Percentiles rank a stretch among this genome's conserved stretches.
Conservation (phyloP, 257 asterid species). For the Solanum paucissectum region DNA sequence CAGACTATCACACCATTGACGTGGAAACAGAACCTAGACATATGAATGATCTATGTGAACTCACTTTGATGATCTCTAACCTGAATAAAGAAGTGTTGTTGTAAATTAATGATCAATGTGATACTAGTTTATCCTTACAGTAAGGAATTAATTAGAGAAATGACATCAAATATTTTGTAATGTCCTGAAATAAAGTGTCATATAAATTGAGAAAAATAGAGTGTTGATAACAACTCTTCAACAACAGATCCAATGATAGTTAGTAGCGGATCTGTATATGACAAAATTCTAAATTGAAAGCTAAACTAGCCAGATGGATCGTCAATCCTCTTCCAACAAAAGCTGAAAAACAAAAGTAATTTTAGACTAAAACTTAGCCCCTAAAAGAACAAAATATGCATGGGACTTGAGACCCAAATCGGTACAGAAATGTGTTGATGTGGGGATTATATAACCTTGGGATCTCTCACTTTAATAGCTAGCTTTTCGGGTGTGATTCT, state of each 20-base stretch:
- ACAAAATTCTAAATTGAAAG: background rate
- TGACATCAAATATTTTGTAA: background rate
- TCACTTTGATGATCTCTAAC: background rate
- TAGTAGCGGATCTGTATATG: background rate
- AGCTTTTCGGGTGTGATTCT: too few relatives aligned
- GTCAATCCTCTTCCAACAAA: too few relatives aligned
- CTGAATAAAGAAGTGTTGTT: background rate
- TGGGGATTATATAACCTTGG: too few relatives aligned
- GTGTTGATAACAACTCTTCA: background rate
- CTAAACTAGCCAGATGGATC: background rate
- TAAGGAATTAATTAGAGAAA: background rate
- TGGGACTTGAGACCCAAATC: too few relatives aligned
- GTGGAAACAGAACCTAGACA: too few relatives aligned
- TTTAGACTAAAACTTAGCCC: too few relatives aligned
- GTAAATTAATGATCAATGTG: background rate
- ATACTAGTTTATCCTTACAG: background rate
- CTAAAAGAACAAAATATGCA: too few relatives aligned
- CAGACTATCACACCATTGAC: background rate
- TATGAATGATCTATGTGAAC: too few relatives aligned
- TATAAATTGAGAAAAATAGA: background rate
- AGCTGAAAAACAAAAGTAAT: too few relatives aligned
- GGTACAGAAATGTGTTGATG: too few relatives aligned
- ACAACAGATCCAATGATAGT: background rate
- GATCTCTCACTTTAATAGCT: too few relatives aligned
- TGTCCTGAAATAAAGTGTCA: background rate